phyloP scores from a whole-genome alignment of 306 rosid species.

The Cucurbita pepo region DNA sequence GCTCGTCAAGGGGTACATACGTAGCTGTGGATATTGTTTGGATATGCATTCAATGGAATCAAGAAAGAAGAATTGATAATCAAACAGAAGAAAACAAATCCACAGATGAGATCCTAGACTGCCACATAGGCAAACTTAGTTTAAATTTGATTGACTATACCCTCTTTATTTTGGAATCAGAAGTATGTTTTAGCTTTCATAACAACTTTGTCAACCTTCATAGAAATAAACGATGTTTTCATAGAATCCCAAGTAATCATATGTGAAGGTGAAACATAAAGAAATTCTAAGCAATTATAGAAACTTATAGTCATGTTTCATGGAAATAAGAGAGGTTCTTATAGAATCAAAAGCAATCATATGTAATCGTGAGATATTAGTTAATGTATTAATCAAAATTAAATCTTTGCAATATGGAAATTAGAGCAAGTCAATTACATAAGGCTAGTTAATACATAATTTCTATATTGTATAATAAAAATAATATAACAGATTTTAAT shows the following conservation, averaged over 20 bases:
- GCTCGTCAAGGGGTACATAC: background rate
- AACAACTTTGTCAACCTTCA: background rate
- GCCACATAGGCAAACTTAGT: background rate
- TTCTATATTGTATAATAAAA: background rate
- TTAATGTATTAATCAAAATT: background rate
- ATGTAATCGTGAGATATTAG: background rate
- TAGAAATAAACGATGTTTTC: background rate
- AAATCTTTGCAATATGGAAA: background rate
- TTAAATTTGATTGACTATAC: background rate
- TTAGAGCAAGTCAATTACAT: background rate
- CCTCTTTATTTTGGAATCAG: background rate
- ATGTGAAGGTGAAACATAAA: background rate
- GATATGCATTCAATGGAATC: background rate
- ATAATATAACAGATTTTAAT: background rate
- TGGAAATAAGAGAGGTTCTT: background rate
- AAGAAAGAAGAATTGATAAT: background rate
- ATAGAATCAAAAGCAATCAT: background rate
- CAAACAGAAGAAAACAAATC: background rate
- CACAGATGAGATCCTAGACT: background rate
- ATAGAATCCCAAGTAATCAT: background rate
- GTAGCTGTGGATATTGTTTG: background rate
- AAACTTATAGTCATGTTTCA: background rate
- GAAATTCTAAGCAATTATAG: background rate
- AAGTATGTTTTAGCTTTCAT: background rate
- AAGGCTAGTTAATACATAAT: background rate